A percentile compares a stretch with the other conserved stretches of the same genome.
Evolutionary conservation across 2,329 filamentous ascomycete species (phyloP).

Genomic region (Pyricularia sp.): DNA sequence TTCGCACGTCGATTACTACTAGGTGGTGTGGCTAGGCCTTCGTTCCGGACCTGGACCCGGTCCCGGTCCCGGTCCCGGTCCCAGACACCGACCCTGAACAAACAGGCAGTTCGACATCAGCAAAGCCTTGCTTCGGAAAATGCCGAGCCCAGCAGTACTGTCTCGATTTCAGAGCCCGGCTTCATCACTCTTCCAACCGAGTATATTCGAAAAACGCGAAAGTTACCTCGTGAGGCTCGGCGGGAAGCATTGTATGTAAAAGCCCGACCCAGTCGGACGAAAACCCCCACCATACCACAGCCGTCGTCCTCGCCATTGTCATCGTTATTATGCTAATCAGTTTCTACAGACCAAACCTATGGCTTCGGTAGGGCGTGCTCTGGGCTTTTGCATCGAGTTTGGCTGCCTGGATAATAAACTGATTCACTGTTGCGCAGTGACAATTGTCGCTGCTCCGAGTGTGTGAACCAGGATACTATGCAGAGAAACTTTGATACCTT

Average conservation of each 20-base stretch:
- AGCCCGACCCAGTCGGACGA: background rate
- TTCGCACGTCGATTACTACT: background rate
- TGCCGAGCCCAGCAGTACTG: background rate
- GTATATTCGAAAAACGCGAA: background rate
- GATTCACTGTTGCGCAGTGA: slow-evolving; percentile 38
- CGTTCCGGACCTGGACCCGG: background rate
- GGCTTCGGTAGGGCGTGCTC: slow-evolving; percentile 2
- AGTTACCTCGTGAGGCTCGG: too few species aligned
- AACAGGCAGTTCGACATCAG: background rate
- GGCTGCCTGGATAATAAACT: background rate
- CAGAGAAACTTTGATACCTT: slow-evolving; percentile 64
- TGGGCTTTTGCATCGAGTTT: background rate
- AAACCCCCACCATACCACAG: background rate
- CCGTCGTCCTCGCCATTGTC: background rate
- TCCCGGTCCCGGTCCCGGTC: background rate
- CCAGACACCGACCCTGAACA: background rate
- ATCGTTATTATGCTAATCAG: background rate
- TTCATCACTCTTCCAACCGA: background rate
- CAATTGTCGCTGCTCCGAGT: slow-evolving; percentile 60
- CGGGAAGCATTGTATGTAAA: background rate
- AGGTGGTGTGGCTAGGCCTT: background rate
- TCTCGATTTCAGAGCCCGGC: too few species aligned
- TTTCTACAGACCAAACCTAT: background rate
- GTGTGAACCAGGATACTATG: slow-evolving; percentile 60
- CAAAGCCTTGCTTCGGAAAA: too few species aligned